phyloP scores from a whole-genome alignment of 1,139 yeast genomes.

The Blastobotrys proliferans region DNA sequence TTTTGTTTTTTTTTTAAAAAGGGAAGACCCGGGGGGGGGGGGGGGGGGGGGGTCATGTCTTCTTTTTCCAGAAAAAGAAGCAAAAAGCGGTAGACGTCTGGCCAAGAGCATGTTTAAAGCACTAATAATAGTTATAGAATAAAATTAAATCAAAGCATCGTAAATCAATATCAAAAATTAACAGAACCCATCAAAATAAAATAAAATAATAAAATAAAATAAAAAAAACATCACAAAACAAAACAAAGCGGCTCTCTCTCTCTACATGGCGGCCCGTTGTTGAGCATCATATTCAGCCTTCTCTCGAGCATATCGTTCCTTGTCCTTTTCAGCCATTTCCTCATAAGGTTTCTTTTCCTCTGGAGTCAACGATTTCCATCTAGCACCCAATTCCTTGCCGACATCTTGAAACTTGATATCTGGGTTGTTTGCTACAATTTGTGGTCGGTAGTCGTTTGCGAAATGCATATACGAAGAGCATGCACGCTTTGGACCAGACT shows the following conservation, averaged over 20 bases:
- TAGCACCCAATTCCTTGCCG: constrained; percentile 71
- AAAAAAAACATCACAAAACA: constrained; percentile 1
- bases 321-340: constrained; percentile 89
- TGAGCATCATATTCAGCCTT: constrained; percentile 68
- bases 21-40: too few relatives aligned
- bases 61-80: too few relatives aligned
- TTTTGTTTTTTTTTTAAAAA: too few relatives aligned
- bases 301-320: constrained; percentile 94
- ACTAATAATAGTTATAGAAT: neutral
- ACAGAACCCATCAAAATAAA: constrained; percentile 4
- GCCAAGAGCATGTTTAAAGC: too few relatives aligned
- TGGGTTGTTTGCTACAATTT: constrained; percentile 90
- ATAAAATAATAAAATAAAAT: constrained; percentile 8
- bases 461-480: constrained; percentile 98
- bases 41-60: too few relatives aligned
- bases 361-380: constrained; percentile 83
- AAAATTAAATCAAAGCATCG: neutral
- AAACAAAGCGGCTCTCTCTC: too few relatives aligned
- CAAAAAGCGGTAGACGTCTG: too few relatives aligned
- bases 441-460: constrained; percentile 95
- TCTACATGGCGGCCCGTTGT: neutral
- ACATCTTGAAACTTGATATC: constrained; percentile 69
- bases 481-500: constrained; percentile 65
- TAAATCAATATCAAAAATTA: neutral
- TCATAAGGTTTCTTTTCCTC: constrained; percentile 88